Conservation (phyloP, 371 early-diverging fungal genomes). For the Apophysomyces variabilis region DNA sequence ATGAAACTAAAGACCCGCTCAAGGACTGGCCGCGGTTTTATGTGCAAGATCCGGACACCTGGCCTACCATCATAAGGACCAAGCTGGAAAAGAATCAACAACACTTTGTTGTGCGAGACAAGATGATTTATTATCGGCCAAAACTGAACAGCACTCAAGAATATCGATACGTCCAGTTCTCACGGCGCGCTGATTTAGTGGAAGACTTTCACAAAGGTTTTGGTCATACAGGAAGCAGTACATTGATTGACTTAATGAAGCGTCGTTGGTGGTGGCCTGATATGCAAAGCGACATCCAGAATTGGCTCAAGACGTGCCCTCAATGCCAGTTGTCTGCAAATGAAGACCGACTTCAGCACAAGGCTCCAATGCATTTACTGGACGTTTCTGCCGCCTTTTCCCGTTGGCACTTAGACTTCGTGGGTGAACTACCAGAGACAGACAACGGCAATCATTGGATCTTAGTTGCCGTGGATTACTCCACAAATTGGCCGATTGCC, state of each 20-base stretch:
- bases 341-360: too few species aligned
- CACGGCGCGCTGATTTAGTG: slow-evolving; percentile 19
- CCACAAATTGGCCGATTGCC: slow-evolving; percentile 42
- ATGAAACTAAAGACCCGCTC: neutral
- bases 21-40: slow-evolving; percentile 16
- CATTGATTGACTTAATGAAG: too few species aligned
- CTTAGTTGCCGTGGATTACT: slow-evolving; percentile 42
- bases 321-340: too few species aligned
- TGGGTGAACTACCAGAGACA: slow-evolving; percentile 30
- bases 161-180: neutral
- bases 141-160: neutral
- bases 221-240: too few species aligned
- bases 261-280: too few species aligned
- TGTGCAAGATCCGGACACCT: neutral
- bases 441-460: slow-evolving; percentile 26
- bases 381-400: slow-evolving; percentile 18
- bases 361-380: too few species aligned
- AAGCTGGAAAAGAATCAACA: neutral
- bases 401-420: slow-evolving; percentile 36
- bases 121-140: neutral
- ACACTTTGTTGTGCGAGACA: slow-evolving; percentile 2
- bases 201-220: too few species aligned
- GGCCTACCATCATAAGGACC: neutral
- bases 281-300: too few species aligned
- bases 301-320: too few species aligned